A percentile compares a stretch with the other conserved stretches of the same genome.
Conservation (phyloP, 768 basidiomycete species). For the Suillus discolor region DNA sequence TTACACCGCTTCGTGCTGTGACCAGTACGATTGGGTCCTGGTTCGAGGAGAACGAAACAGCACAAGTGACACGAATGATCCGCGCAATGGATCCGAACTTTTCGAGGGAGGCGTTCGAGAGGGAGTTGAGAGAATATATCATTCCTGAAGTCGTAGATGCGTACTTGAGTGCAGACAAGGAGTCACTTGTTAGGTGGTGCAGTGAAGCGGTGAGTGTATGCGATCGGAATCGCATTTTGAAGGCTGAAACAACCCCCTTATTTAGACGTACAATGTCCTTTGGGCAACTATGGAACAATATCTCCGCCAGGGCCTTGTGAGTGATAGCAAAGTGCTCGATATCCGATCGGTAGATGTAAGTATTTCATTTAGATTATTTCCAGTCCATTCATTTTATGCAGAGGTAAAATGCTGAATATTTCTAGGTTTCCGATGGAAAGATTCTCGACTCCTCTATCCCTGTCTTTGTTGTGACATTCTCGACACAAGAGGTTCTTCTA, state of each 20-base stretch:
- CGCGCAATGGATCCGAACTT: constrained; percentile 87
- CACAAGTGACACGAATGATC: constrained; percentile 90
- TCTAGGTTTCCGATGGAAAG: constrained; percentile 80
- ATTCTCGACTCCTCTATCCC: constrained; percentile 89
- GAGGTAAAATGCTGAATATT: neutral
- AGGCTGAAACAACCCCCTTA: neutral
- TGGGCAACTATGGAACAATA: constrained; percentile 98
- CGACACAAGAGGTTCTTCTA: constrained; percentile 90
- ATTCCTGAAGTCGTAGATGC: constrained; percentile 98
- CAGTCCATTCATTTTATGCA: neutral
- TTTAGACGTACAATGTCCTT: constrained; percentile 93
- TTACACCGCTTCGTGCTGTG: constrained; percentile 78
- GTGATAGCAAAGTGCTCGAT: constrained; percentile 93
- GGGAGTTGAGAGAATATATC: constrained; percentile 94
- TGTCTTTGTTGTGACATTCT: constrained; percentile 88
- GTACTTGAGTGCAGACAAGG: constrained; percentile 87
- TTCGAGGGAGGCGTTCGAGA: constrained; percentile 82
- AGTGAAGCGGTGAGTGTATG: constrained; percentile 81
- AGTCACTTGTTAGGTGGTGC: constrained; percentile 87
- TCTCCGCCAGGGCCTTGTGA: constrained; percentile 85
- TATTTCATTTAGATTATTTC: constrained; percentile 15
- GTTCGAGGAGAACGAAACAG: constrained; percentile 98
- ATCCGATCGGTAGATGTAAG: constrained; percentile 96
- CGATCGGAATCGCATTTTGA: neutral
- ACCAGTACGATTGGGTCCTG: constrained; percentile 85